phyloP scores from a whole-genome alignment of 768 basidiomycete genomes.

The Pulveroboletus frians region DNA sequence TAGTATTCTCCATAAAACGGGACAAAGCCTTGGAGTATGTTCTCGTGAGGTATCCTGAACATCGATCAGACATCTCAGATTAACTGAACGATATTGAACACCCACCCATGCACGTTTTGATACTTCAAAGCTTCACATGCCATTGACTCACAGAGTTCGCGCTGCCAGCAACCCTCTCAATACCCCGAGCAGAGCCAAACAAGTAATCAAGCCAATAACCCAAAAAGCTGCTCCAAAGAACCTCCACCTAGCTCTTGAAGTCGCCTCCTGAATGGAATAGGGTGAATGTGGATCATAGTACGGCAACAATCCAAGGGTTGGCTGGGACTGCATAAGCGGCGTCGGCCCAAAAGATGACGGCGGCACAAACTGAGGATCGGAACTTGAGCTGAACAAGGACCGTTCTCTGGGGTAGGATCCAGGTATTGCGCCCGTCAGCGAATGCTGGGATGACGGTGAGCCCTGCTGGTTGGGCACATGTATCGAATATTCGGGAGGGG shows the following conservation, averaged over 20 bases:
- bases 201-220: constrained; percentile 31
- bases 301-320: constrained; percentile 31
- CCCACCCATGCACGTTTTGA: background rate
- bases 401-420: constrained; percentile 15
- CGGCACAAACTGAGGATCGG: constrained; percentile 12
- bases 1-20: background rate
- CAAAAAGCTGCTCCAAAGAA: constrained; percentile 40
- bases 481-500: constrained; percentile 27
- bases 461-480: constrained; percentile 13
- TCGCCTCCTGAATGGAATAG: constrained; percentile 35
- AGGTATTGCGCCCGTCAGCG: constrained; percentile 9
- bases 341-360: constrained; percentile 35
- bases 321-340: constrained; percentile 34
- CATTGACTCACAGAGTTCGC: background rate
- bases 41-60: background rate
- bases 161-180: constrained; percentile 13
- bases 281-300: constrained; percentile 43
- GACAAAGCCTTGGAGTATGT: background rate
- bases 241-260: constrained; percentile 37
- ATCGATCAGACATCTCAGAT: background rate
- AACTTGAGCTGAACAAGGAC: constrained; percentile 15
- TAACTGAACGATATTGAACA: background rate
- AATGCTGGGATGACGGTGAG: constrained; percentile 16
- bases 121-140: background rate
- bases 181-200: constrained; percentile 26